Percentiles rank a stretch among this genome's conserved stretches.
phyloP scores from a whole-genome alignment of 2,329 filamentous ascomycete genomes.

The Paecilomyces fulvus region DNA sequence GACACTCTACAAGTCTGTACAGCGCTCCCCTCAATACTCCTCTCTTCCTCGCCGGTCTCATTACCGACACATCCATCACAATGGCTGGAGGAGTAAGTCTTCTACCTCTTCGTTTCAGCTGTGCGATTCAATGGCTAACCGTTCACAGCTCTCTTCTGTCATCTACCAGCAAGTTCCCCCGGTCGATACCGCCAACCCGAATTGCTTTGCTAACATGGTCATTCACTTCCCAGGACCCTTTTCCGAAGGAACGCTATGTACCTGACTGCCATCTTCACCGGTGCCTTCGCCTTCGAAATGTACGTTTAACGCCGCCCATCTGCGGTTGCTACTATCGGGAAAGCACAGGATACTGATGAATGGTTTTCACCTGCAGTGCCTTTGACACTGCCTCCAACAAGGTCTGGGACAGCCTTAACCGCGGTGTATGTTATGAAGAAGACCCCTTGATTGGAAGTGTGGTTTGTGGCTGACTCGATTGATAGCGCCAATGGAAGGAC shows the following conservation, averaged over 20 bases:
- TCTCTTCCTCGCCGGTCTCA: slow-evolving; percentile 13
- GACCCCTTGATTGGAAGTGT: neutral
- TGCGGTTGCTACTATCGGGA: neutral
- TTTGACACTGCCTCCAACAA: slow-evolving; percentile 77
- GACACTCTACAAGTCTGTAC: slow-evolving; percentile 12
- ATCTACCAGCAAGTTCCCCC: slow-evolving; percentile 53
- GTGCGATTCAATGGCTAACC: slow-evolving; percentile 21
- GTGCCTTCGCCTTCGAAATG: slow-evolving; percentile 90
- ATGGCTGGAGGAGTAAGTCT: slow-evolving; percentile 51
- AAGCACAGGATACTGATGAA: slow-evolving; percentile 2
- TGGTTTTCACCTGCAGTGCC: slow-evolving; percentile 46
- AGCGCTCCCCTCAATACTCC: slow-evolving; percentile 14
- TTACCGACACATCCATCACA: slow-evolving; percentile 28
- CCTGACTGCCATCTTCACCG: slow-evolving; percentile 74
- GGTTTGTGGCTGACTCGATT: slow-evolving; percentile 5
- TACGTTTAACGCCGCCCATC: slow-evolving; percentile 43
- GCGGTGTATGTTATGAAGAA: slow-evolving; percentile 63
- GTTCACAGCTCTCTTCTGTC: slow-evolving; percentile 40
- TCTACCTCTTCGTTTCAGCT: slow-evolving; percentile 1
- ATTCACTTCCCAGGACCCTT: slow-evolving; percentile 53
- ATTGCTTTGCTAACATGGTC: slow-evolving; percentile 10
- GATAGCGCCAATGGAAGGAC: slow-evolving; percentile 98
- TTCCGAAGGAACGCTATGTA: slow-evolving; percentile 84
- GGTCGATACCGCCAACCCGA: slow-evolving; percentile 2
- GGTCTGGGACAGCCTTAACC: slow-evolving; percentile 86